Evolutionary conservation across 1,284 basidiomycete genomes (phyloP).

Genomic region (Dichomitus squalens): DNA sequence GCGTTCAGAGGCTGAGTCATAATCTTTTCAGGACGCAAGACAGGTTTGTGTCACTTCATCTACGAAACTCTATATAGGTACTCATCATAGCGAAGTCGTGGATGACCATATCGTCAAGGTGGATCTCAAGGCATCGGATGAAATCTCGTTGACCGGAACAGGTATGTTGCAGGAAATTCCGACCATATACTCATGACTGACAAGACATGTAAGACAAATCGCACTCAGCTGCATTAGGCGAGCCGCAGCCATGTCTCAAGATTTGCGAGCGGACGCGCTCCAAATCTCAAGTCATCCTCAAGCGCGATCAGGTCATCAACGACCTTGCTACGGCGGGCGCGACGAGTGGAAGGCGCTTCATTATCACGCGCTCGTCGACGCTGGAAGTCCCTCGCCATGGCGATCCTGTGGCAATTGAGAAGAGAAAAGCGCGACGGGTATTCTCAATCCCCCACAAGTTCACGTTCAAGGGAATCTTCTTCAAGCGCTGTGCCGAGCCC

Average conservation of each 20-base stretch:
- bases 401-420: background rate
- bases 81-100: background rate
- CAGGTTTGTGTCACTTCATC: background rate
- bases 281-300: background rate
- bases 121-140: background rate
- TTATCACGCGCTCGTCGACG: background rate
- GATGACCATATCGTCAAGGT: background rate
- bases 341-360: background rate
- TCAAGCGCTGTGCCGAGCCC: background rate
- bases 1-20: background rate
- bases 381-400: background rate
- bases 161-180: background rate
- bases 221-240: background rate
- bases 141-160: background rate
- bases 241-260: background rate
- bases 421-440: background rate
- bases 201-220: background rate
- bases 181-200: background rate
- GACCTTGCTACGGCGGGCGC: background rate
- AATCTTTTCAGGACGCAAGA: background rate
- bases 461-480: background rate
- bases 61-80: too few species aligned
- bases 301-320: background rate
- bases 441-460: conserved; percentile 7
- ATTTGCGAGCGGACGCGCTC: conserved; percentile 6